phyloP scores from a whole-genome alignment of 1,139 yeast species.

The Pichia sp. region DNA sequence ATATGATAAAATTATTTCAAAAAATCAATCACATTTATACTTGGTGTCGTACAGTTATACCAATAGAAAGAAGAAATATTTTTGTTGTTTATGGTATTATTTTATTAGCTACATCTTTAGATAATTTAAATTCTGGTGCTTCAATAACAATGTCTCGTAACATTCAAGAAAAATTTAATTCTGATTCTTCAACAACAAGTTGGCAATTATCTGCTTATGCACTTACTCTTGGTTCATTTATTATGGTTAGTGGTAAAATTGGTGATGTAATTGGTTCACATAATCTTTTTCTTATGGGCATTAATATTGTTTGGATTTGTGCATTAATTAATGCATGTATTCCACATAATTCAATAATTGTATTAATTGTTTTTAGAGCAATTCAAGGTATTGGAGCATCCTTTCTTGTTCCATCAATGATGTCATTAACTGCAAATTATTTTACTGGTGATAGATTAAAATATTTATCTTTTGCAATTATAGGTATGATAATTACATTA shows the following conservation, averaged over 20 bases:
- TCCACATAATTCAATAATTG: conserved; percentile 26
- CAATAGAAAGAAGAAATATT: conserved; percentile 18
- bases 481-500: conserved; percentile 24
- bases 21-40: not conserved
- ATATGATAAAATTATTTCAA: too few species aligned
- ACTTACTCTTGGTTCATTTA: conserved; percentile 34
- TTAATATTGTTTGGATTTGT: conserved; percentile 23
- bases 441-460: conserved; percentile 22
- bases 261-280: conserved; percentile 34
- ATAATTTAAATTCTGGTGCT: conserved; percentile 30
- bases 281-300: conserved; percentile 23
- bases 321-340: conserved; percentile 29
- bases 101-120: conserved; percentile 20
- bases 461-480: conserved; percentile 25
- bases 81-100: conserved; percentile 16
- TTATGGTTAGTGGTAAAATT: conserved; percentile 33
- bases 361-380: conserved; percentile 33
- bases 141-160: conserved; percentile 24
- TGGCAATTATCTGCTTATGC: conserved; percentile 37
- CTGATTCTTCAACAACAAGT: conserved; percentile 25
- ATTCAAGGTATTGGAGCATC: conserved; percentile 36
- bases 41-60: conserved; percentile 12
- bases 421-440: conserved; percentile 30
- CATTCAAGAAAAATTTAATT: conserved; percentile 25
- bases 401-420: conserved; percentile 30